Evolutionary conservation across 2,329 filamentous ascomycete genomes (phyloP).

Genomic region (Trichoderma asperellum): DNA sequence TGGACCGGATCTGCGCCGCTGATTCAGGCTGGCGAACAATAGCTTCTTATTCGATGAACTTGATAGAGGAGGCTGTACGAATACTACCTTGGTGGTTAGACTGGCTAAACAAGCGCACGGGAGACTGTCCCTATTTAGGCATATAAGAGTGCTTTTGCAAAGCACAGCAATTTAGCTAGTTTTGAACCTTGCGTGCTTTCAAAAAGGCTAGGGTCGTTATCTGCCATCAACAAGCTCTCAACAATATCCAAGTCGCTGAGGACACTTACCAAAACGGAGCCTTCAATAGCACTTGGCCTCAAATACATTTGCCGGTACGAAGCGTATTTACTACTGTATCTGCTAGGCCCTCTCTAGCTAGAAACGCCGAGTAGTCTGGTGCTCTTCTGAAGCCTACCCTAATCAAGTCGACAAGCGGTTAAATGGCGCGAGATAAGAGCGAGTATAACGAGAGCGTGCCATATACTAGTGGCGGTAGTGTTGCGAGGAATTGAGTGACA

Average conservation of each 20-base stretch:
- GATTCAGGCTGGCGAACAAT: neutral
- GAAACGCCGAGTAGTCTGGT: neutral
- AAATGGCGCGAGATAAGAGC: neutral
- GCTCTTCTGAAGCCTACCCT: neutral
- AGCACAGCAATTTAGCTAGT: neutral
- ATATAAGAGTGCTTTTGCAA: neutral
- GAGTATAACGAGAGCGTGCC: neutral
- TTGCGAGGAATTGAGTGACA: neutral
- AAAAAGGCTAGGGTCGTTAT: neutral
- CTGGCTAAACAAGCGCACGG: neutral
- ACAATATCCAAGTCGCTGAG: too few relatives aligned
- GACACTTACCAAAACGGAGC: neutral
- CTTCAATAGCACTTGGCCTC: neutral
- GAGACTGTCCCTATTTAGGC: neutral
- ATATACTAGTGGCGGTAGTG: neutral
- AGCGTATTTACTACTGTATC: constrained; percentile 3
- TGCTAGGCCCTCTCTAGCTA: constrained; percentile 12
- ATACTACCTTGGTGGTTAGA: neutral
- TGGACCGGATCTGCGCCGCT: neutral
- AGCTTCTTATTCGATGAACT: neutral
- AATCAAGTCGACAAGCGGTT: neutral
- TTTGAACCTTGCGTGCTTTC: neutral
- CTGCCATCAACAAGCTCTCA: neutral
- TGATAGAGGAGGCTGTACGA: neutral
- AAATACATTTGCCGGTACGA: neutral